Evolutionary conservation across 352 stramenopile genomes (phyloP), one percentile per base, ranked within the genome.

Genomic region (Saprolegnia diclina): DNA sequence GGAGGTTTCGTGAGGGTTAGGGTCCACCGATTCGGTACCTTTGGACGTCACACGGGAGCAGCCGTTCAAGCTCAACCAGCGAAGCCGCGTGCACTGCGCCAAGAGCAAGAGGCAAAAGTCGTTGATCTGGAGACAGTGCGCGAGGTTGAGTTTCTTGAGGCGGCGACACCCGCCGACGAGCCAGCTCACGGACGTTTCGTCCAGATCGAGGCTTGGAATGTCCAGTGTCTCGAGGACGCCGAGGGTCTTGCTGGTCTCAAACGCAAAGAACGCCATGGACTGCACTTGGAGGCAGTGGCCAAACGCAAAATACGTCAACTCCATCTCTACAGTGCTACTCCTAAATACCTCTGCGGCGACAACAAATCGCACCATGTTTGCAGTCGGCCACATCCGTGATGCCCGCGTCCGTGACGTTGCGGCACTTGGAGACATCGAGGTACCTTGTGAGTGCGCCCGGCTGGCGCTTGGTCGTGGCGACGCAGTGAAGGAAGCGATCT

Each of bases 231-330:
- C 57, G 0, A 92, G 66, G 0, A 72, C 66, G 0, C 0, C 24
- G 18, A 90, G 67, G 0, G 72, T 74, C 0, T 18, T 7, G 22
- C 79, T 88, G 16, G 67, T 78, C 29, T 88, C 83, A 71, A 92
- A 89, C 0, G 76, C 77, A 56, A 92, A 89, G 57, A 92, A 92
- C 14, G 82, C 82, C 80, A 88, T 90, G 45, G 84, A 82, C 56
- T 81, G 72, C 0, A 92, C 76, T 2, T 81, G 74, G 0, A 86
- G 68, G 57, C 83, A 92, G 37, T 92, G 74, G 1, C 78, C 76
- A 19, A 88, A 32, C 1, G 72, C 68, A 24, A 92, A 64, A 26
- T 70, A 72, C 14, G 67, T 55, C 13, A 87, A 16, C 2, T 29
- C 45, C 35, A 83, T 75, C 0, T 76, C 64, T 69, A 37, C 53